Percentiles rank a stretch among this genome's conserved stretches.
Evolutionary conservation across 805 yeast genomes (phyloP).

Genomic region (Lachancea waltii): DNA sequence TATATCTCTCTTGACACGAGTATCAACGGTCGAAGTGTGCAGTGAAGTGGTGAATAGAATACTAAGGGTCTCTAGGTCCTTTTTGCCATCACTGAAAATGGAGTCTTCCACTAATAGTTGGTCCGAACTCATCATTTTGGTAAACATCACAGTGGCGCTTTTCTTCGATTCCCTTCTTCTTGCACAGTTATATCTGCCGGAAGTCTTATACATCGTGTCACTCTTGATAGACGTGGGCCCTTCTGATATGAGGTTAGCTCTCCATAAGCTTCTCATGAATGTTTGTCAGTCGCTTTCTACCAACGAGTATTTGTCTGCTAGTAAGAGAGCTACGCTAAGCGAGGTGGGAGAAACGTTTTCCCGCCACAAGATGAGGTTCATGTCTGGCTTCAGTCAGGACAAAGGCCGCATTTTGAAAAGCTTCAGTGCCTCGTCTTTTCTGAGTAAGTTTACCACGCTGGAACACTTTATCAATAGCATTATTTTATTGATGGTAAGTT

Average conservation of each 20-base stretch:
- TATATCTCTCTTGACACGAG: conserved; percentile 52
- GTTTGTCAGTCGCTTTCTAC: conserved; percentile 62
- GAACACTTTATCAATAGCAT: conserved; percentile 55
- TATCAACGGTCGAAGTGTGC: conserved; percentile 69
- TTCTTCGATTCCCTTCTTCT: conserved; percentile 63
- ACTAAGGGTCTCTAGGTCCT: conserved; percentile 45
- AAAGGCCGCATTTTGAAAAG: conserved; percentile 33
- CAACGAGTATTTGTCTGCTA: conserved; percentile 43
- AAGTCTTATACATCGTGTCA: conserved; percentile 60
- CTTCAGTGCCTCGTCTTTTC: conserved; percentile 34
- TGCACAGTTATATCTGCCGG: conserved; percentile 63
- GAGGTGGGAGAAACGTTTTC: conserved; percentile 37
- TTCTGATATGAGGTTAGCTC: conserved; percentile 47
- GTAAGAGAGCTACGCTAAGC: conserved; percentile 38
- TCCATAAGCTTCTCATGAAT: conserved; percentile 58
- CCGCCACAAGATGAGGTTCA: conserved; percentile 60
- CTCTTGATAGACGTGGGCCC: conserved; percentile 49
- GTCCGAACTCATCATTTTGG: conserved; percentile 65
- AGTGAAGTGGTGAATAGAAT: conserved; percentile 56
- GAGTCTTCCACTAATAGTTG: conserved; percentile 48
- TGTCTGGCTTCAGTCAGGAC: conserved; percentile 63
- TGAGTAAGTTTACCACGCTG: conserved; percentile 38
- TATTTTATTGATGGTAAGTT: conserved; percentile 44
- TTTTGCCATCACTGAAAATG: conserved; percentile 37
- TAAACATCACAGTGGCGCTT: conserved; percentile 54